Evolutionary conservation across 768 basidiomycete genomes (phyloP).

Genomic region (Dictyophora rubrovolvata): DNA sequence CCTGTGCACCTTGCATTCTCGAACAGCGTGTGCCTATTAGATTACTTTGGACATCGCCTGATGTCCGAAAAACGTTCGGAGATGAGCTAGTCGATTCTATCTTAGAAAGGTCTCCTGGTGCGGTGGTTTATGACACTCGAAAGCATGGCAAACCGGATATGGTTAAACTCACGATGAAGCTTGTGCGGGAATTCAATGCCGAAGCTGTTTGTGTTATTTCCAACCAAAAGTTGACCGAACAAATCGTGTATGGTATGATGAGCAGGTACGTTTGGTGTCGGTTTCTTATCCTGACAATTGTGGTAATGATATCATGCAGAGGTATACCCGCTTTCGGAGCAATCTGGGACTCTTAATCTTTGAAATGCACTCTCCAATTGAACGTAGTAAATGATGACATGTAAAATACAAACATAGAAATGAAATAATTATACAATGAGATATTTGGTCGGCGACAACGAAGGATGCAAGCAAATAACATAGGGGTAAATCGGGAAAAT

Average conservation of each 20-base stretch:
- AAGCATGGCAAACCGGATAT: slow-evolving; percentile 36
- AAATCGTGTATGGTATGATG: slow-evolving; percentile 48
- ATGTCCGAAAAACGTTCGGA: slow-evolving; percentile 52
- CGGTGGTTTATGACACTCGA: slow-evolving; percentile 44
- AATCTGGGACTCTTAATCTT: slow-evolving; percentile 44
- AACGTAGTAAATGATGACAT: not conserved
- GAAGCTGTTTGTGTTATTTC: slow-evolving; percentile 51
- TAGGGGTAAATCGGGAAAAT: not conserved
- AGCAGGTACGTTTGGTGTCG: not conserved
- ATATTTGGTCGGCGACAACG: not conserved
- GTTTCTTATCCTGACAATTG: not conserved
- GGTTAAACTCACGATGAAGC: slow-evolving; percentile 28
- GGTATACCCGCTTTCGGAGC: slow-evolving; percentile 55
- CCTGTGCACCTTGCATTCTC: slow-evolving; percentile 45
- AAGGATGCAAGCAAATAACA: not conserved
- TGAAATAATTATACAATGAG: not conserved
- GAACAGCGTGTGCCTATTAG: slow-evolving; percentile 41
- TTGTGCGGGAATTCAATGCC: slow-evolving; percentile 28
- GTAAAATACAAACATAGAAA: not conserved
- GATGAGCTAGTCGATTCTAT: slow-evolving; percentile 49
- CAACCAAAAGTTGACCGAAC: slow-evolving; percentile 45
- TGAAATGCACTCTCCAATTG: not conserved
- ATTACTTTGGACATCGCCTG: slow-evolving; percentile 54
- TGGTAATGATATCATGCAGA: slow-evolving; percentile 25
- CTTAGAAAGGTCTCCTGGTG: slow-evolving; percentile 41